These are phyloP conservation scores for Euphorbia corollata DNA, from an alignment of 441 rosid species.

Conservation along the genomic window DNA sequence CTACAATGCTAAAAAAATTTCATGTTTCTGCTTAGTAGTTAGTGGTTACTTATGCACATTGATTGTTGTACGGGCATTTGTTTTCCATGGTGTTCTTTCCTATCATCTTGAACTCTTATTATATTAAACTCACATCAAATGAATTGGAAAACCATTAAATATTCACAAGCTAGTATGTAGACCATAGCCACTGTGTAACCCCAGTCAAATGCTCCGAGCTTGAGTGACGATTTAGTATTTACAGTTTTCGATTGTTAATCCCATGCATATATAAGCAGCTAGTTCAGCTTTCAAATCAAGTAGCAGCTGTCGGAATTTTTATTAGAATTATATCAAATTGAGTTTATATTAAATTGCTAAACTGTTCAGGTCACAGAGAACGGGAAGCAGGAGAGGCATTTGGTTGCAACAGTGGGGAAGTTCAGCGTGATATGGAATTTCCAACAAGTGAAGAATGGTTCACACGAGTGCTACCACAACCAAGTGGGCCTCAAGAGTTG, in stretches of 20 bases:
- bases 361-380: conserved; percentile 69
- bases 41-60: too few relatives aligned
- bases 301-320: too few relatives aligned
- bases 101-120: neutral
- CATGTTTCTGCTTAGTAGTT: neutral
- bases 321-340: too few relatives aligned
- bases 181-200: too few relatives aligned
- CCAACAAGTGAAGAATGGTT: conserved; percentile 82
- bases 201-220: too few relatives aligned
- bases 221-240: too few relatives aligned
- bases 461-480: conserved; percentile 80
- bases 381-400: conserved; percentile 93
- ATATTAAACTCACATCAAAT: neutral
- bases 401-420: conserved; percentile 94
- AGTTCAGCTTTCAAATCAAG: too few relatives aligned
- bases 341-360: conserved; percentile 4
- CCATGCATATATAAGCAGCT: too few relatives aligned
- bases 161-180: too few relatives aligned
- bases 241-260: too few relatives aligned
- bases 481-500: conserved; percentile 95
- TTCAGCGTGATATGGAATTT: conserved; percentile 97
- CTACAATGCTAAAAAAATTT: neutral
- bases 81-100: neutral
- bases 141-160: too few relatives aligned
- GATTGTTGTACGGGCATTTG: too few relatives aligned